Evolutionary conservation across 306 rosid species (phyloP), one percentile per base, ranked within the genome.

Genomic region (Cyclanthera cordifolia): DNA sequence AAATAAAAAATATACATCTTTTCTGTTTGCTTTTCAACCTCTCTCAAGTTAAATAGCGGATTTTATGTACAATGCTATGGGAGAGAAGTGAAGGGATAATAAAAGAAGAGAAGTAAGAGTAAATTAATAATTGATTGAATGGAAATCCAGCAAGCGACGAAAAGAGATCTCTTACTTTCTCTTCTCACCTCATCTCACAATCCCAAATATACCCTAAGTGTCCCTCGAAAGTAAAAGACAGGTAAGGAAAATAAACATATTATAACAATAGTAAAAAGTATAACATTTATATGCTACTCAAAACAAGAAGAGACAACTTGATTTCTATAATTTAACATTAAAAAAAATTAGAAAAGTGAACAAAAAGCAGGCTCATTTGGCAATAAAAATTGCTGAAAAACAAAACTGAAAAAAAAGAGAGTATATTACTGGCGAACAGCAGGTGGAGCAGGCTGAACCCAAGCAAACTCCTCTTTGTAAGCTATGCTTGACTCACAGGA

Each of bases 401-500:
- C 52, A 25, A 39, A 65, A 45, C 13, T 37, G 27, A 21, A 30
- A 45, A 23, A 11, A 34, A 37, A 37, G 1, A 6, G 8, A 0
- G 8, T 1, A 43, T 11, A 11, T 43, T 43, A 43, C 15, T 43
- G 48, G 48, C 15, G 48, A 43, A 11, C 48, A 12, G 48, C 15
- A 43, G 48, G 15, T 11, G 48, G 48, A 12, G 48, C 15, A 2
- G 15, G 48, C 48, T 43, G 48, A 43, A 43, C 48, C 48, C 88
- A 89, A 60, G 84, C 88, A 72, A 34, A 85, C 78, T 89, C 90
- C 54, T 89, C 74, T 72, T 78, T 79, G 80, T 89, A 89, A 60
- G 82, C 73, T 9, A 71, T 53, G 61, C 75, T 59, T 2, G 78
- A 81, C 24, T 83, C 88, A 52, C 93, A 89, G 17, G 93, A 86